Evolutionary conservation across 2,329 filamentous ascomycete genomes (phyloP).

Genomic region (Calycina marina): DNA sequence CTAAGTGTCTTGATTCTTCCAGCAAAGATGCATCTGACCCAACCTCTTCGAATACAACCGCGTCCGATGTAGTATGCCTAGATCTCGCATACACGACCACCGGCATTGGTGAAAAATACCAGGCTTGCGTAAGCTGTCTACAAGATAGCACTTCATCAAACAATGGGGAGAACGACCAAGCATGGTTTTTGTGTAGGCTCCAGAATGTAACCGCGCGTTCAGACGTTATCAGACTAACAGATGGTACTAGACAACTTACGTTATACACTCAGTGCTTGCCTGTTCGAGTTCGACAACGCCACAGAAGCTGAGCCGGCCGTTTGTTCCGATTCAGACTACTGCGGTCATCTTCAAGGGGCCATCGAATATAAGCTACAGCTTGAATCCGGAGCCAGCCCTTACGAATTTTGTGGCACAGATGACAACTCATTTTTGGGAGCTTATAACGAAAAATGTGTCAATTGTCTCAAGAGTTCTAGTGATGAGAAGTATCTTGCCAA

Average conservation of each 20-base stretch:
- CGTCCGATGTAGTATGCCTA: conserved; percentile 28
- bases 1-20: conserved; percentile 29
- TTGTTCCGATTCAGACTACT: conserved; percentile 11
- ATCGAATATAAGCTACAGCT: background rate
- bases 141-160: conserved; percentile 16
- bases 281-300: conserved; percentile 15
- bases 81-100: conserved; percentile 15
- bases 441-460: conserved; percentile 1
- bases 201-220: conserved; percentile 1
- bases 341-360: background rate
- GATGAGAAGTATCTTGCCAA: conserved; percentile 13
- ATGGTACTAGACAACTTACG: conserved; percentile 21
- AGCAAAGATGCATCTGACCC: conserved; percentile 24
- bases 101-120: conserved; percentile 14
- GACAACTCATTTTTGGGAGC: conserved; percentile 1
- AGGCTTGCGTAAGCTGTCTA: conserved; percentile 18
- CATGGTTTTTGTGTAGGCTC: conserved; percentile 19
- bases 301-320: conserved; percentile 12
- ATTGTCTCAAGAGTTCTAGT: conserved; percentile 7
- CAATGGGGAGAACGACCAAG: conserved; percentile 16
- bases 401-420: conserved; percentile 1
- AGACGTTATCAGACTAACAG: background rate
- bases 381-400: background rate
- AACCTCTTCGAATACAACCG: conserved; percentile 27
- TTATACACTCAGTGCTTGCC: conserved; percentile 16